Evolutionary conservation across 768 basidiomycete species (phyloP).

Genomic region (Lentinula guzmanii): DNA sequence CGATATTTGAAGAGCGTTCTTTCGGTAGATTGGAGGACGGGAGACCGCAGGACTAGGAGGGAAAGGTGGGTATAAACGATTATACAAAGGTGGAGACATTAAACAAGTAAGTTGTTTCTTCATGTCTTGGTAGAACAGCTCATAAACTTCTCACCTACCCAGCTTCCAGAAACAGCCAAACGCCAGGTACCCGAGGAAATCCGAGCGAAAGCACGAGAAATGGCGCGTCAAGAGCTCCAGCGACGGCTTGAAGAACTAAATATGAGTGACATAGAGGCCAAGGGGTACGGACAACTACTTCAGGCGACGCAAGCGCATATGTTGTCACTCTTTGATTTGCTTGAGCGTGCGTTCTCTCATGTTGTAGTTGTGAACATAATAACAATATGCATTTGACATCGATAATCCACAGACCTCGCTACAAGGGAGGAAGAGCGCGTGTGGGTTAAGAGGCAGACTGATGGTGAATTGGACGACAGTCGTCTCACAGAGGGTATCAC

Average conservation of each 20-base stretch:
- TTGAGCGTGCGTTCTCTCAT: conserved; percentile 47
- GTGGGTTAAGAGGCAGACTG: conserved; percentile 67
- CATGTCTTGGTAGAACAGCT: background rate
- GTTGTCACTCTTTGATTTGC: conserved; percentile 49
- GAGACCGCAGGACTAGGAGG: conserved; percentile 66
- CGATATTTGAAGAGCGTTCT: background rate
- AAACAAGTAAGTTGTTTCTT: conserved; percentile 37
- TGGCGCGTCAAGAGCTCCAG: conserved; percentile 60
- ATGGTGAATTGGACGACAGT: conserved; percentile 65
- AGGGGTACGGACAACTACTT: conserved; percentile 47
- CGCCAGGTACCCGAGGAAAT: conserved; percentile 54
- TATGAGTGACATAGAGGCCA: conserved; percentile 51
- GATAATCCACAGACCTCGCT: conserved; percentile 41
- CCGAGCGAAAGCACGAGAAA: conserved; percentile 56
- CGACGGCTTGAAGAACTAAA: conserved; percentile 57
- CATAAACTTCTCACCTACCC: conserved; percentile 11
- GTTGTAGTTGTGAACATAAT: too few species aligned
- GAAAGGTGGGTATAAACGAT: conserved; percentile 59
- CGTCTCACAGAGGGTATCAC: conserved; percentile 63
- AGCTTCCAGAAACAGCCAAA: conserved; percentile 48
- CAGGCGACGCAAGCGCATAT: conserved; percentile 55
- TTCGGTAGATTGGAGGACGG: conserved; percentile 50
- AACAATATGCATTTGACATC: background rate
- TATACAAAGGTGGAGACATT: conserved; percentile 58
- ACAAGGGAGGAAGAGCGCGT: conserved; percentile 67